Evolutionary conservation across 352 stramenopile species (phyloP).

Genomic region (Poterioochromonas sp.): DNA sequence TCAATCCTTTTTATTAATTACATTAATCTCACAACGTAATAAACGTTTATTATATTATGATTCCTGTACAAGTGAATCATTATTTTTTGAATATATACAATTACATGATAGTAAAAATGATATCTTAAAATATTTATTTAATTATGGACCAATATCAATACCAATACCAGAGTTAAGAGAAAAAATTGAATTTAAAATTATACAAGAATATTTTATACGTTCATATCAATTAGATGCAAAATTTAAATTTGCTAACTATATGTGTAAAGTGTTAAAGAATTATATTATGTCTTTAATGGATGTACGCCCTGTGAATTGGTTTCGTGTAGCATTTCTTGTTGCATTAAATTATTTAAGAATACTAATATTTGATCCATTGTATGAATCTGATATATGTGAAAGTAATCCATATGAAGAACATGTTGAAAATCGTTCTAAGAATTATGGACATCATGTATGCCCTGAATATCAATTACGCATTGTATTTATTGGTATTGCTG

Average conservation of each 20-base stretch:
- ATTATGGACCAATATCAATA: constrained; percentile 4
- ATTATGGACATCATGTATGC: not conserved
- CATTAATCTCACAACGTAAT: constrained; percentile 3
- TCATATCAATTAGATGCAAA: not conserved
- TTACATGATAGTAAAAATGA: not conserved
- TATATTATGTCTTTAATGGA: constrained; percentile 4
- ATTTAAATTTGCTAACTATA: constrained; percentile 32
- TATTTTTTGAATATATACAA: constrained; percentile 14
- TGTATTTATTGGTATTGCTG: not conserved
- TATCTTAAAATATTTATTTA: not conserved
- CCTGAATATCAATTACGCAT: not conserved
- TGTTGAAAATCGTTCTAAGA: not conserved
- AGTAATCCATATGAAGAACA: not conserved
- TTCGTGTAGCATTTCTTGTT: not conserved
- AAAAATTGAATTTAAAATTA: constrained; percentile 24
- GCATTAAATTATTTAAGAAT: constrained; percentile 15
- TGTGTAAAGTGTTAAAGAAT: constrained; percentile 9
- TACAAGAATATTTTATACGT: constrained; percentile 24
- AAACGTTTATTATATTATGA: constrained; percentile 9
- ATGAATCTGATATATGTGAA: constrained; percentile 1
- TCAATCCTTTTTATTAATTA: not conserved
- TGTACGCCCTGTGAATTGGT: not conserved
- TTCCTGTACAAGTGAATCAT: not conserved
- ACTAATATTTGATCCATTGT: not conserved
- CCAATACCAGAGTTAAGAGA: not conserved